Evolutionary conservation across 1,139 yeast genomes (phyloP).

Genomic region (Suhomyces kunorum): DNA sequence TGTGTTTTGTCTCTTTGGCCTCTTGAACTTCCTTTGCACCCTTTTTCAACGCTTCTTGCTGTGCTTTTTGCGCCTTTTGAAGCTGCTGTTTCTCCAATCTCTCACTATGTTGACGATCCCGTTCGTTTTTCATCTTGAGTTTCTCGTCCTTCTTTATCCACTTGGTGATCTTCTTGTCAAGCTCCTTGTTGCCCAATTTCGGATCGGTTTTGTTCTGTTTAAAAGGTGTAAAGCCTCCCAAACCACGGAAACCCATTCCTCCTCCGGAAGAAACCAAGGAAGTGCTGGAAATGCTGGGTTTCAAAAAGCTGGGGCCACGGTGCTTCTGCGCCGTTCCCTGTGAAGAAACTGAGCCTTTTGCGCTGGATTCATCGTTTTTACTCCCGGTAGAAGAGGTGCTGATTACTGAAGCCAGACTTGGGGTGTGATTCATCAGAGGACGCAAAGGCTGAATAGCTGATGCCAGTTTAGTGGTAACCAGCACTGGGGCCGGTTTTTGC

Average conservation of each 20-base stretch:
- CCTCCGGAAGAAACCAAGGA: conserved; percentile 9
- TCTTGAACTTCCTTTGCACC: conserved; percentile 1
- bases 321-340: not conserved
- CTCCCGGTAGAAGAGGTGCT: conserved; percentile 3
- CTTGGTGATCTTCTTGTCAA: conserved; percentile 35
- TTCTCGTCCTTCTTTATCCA: conserved; percentile 35
- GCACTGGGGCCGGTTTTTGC: conserved; percentile 18
- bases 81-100: conserved; percentile 20
- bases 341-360: conserved; percentile 8
- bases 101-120: conserved; percentile 21
- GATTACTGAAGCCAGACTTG: conserved; percentile 2
- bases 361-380: conserved; percentile 2
- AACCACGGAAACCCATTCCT: conserved; percentile 24
- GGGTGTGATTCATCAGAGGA: conserved; percentile 2
- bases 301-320: conserved; percentile 5
- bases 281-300: conserved; percentile 12
- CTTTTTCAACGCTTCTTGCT: conserved; percentile 1
- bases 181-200: conserved; percentile 27
- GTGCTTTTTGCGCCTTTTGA: conserved; percentile 10
- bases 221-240: conserved; percentile 33
- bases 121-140: conserved; percentile 24
- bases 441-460: conserved; percentile 1
- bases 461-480: too few species aligned
- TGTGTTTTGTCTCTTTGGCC: too few species aligned
- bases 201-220: conserved; percentile 26